Evolutionary conservation across 768 basidiomycete species (phyloP), one percentile per base, ranked within the genome.

Genomic region (Lactifluus echinatus): DNA sequence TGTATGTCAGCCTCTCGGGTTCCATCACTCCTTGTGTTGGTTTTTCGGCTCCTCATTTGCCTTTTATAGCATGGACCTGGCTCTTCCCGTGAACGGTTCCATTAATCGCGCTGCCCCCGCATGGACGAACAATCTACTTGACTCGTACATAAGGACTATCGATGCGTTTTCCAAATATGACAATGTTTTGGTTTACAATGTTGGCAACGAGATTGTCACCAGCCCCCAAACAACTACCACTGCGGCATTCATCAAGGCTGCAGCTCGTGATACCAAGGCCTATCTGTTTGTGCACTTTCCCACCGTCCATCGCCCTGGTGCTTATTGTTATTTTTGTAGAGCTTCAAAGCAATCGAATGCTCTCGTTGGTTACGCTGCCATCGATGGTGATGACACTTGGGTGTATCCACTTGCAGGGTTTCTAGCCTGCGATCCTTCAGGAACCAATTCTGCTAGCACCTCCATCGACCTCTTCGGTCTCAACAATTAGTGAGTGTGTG

Each of bases 111-210:
- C 69, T 39, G 65, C 73, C 28, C 93, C 93, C 0, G 68, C 84
- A 0, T 95, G 93, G 93, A 78, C 84, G 0, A 87, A 87, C 6
- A 88, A 83, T 66, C 72, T 94, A n/a, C 72, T 89, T 34, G 78
- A 91, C 67, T 76, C 82, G 57, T 96, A 94, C 70, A 76, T 86
- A 58, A 67, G 68, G 28, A 95, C 91, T 26, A 87, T 95, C 64
- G 76, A 89, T 61, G 75, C 74, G 0, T 94, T 94, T 75, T 76
- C 76, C 67, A 82, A 88, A 68, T 96, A 95, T 65, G 82, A 89
- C 75, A 96, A 96, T 63, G 80, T 96, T 15, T 74, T 95, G 55
- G 93, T 84, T 11, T 94, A 78, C 73, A 95, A 94, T 66, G 78
- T 96, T 57, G 93, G 92, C 21, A 96, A 96, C 66, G 93, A 95